These are phyloP conservation scores for Leccinum broughii DNA, from an alignment of 768 basidiomycete species.

Conservation along the genomic window DNA sequence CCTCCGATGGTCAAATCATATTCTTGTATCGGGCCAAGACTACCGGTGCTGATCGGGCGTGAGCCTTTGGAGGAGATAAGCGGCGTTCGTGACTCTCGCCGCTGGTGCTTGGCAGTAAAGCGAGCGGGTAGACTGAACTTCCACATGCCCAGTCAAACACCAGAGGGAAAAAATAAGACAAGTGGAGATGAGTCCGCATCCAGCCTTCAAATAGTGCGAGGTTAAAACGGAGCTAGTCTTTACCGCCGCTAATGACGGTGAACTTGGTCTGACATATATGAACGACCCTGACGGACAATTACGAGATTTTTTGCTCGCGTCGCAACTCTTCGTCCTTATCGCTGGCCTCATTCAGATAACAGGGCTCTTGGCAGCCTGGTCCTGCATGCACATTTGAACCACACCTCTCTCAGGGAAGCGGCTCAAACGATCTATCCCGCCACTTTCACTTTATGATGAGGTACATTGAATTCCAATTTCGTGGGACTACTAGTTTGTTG, in stretches of 20 bases:
- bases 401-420: neutral
- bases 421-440: neutral
- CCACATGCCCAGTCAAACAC: conserved; percentile 10
- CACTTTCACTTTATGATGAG: neutral
- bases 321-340: neutral
- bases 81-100: conserved; percentile 7
- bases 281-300: neutral
- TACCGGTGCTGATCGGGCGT: conserved; percentile 4
- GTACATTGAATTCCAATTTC: neutral
- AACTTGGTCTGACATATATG: neutral
- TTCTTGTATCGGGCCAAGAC: conserved; percentile 17
- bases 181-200: neutral
- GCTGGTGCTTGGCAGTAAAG: conserved; percentile 9
- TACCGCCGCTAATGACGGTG: conserved; percentile 2
- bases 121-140: conserved; percentile 15
- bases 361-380: neutral
- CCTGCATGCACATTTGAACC: neutral
- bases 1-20: neutral
- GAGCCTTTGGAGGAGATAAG: conserved; percentile 12
- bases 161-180: neutral
- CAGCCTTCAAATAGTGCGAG: conserved; percentile 11
- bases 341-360: neutral
- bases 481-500: neutral
- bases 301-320: neutral
- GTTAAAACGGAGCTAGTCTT: conserved; percentile 2